A percentile compares a stretch with the other conserved stretches of the same genome.
These are phyloP conservation scores for Botrytis pseudocinerea DNA, from an alignment of 2,329 filamentous ascomycete species.

Conservation along the genomic window DNA sequence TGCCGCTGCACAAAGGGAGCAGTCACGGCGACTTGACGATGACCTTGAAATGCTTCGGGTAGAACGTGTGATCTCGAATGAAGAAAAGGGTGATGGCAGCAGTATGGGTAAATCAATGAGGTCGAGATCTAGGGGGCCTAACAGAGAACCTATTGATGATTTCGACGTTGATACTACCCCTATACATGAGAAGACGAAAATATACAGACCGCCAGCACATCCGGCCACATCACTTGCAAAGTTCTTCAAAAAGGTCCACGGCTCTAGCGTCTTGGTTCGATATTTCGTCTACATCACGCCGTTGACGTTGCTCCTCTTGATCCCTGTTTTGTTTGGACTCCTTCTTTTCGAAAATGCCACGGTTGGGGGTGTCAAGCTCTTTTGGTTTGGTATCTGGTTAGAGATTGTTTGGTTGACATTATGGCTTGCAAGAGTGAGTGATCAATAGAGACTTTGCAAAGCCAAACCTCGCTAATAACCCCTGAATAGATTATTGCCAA, in stretches of 20 bases:
- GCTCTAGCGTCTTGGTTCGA: slow-evolving; percentile 64
- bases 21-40: slow-evolving; percentile 62
- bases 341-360: slow-evolving; percentile 59
- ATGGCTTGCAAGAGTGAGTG: slow-evolving; percentile 68
- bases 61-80: slow-evolving; percentile 54
- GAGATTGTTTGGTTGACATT: slow-evolving; percentile 90
- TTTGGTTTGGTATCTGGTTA: slow-evolving; percentile 96
- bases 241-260: slow-evolving; percentile 64
- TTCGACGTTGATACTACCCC: slow-evolving; percentile 57
- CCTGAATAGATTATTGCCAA: slow-evolving; percentile 58
- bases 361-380: slow-evolving; percentile 72
- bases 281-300: slow-evolving; percentile 73
- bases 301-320: slow-evolving; percentile 61
- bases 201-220: slow-evolving; percentile 65
- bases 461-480: slow-evolving; percentile 19
- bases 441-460: neutral
- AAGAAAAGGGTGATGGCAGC: slow-evolving; percentile 36
- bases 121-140: slow-evolving; percentile 51
- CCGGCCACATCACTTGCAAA: slow-evolving; percentile 62
- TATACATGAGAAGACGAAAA: slow-evolving; percentile 63
- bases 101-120: slow-evolving; percentile 39
- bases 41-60: slow-evolving; percentile 65
- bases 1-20: slow-evolving; percentile 58
- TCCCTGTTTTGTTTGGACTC: slow-evolving; percentile 66
- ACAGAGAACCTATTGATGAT: slow-evolving; percentile 60